Evolutionary conservation across 2,329 filamentous ascomycete genomes (phyloP), one percentile per base, ranked within the genome.

Genomic region (Aureobasidium sp.): DNA sequence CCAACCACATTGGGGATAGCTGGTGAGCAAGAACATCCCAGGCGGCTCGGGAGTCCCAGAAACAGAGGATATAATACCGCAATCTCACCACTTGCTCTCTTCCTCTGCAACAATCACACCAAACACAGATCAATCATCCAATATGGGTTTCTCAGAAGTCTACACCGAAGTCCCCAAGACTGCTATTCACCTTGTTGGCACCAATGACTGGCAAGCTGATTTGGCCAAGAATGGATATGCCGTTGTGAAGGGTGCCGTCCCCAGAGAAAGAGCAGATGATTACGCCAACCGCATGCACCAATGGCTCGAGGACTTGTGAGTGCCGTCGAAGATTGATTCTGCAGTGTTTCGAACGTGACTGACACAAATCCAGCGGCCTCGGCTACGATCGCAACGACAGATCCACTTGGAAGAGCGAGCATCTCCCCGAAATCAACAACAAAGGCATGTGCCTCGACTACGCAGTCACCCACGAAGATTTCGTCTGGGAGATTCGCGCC

Each of bases 161-260:
- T 16, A 53, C 50, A 53, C 50, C 27, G 47, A 53, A 45, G 50
- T 45, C 11, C 50, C 40, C 17, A 53, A 45, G 35, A 51, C 47
- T n/a, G 35, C 47, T 17, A 51, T 53, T n/a, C 27, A 45, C 21
- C 50, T 44, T 35, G 30, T 35, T 8, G 44, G 44, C 6, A 39
- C 22, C 32, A 37, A 39, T 12, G 40, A 55, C 14, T 55, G 42
- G 37, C 32, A 51, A 14, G 21, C 17, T 10, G 52, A 54, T 30
- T 32, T 54, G 22, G 29, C 30, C 5, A 60, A 66, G 16, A 64
- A 77, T 51, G 74, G 74, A 3, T 76, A 65, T 57, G 70, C 70
- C 1, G 67, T 77, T 12, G 63, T 77, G 48, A 76, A 76, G 54
- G 70, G 69, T 2, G 72, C 72, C 1, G 69, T 77, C 39, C 70